phyloP scores from a whole-genome alignment of 1,139 yeast species.

The Groenewaldozyma auringiensis region DNA sequence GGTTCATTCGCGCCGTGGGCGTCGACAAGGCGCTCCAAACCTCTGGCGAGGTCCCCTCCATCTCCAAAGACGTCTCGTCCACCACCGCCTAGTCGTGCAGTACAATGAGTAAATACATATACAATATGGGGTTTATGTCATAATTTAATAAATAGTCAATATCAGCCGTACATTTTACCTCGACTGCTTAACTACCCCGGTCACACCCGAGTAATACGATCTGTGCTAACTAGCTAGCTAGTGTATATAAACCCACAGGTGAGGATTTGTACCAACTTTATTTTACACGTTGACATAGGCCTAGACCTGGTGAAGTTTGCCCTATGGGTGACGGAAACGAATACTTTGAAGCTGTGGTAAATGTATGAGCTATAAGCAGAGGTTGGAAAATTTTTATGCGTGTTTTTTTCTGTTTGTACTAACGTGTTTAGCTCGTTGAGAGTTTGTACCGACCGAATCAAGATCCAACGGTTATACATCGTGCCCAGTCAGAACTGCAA shows the following conservation, averaged over 20 bases:
- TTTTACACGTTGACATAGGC: no score
- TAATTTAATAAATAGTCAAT: no score
- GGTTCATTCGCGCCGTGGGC: conserved; percentile 9
- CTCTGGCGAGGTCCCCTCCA: background rate
- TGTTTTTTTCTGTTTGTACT: background rate
- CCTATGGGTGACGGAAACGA: background rate
- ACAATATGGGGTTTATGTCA: background rate
- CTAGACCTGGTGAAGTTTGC: no score
- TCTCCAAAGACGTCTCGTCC: background rate
- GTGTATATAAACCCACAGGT: no score
- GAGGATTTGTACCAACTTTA: no score
- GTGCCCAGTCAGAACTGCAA: conserved; percentile 43
- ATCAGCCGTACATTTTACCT: no score
- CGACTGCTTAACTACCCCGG: no score
- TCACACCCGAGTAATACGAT: no score
- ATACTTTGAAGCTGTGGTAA: conserved; percentile 1
- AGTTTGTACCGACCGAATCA: conserved; percentile 7
- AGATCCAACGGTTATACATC: conserved; percentile 4
- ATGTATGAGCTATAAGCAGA: background rate
- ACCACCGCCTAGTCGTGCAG: background rate
- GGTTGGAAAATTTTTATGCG: background rate
- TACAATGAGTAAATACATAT: background rate
- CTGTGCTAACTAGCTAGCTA: no score
- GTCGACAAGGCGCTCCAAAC: conserved; percentile 29
- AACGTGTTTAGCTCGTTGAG: conserved; percentile 7